A percentile compares a stretch with the other conserved stretches of the same genome.
Conservation (phyloP, 768 basidiomycete species). For the Tylopilus plumbeoviolaceoides region DNA sequence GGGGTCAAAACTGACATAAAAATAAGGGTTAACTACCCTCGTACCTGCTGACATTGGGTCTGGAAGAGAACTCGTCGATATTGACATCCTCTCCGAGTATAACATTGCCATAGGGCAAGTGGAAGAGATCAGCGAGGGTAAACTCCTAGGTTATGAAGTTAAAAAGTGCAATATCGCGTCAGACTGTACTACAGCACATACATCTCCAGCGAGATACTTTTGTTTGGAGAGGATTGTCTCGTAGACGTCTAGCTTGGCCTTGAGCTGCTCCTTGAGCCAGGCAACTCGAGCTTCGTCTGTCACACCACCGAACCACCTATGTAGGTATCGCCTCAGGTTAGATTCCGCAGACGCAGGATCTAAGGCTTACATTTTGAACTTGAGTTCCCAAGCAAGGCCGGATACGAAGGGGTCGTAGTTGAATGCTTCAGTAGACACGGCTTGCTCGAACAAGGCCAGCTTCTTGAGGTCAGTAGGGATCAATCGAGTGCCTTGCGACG, state of each 20-base stretch:
- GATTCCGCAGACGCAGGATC: constrained; percentile 2
- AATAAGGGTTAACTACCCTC: neutral
- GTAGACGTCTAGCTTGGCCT: too few species aligned
- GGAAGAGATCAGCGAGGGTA: constrained; percentile 44
- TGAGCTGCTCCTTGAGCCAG: too few species aligned
- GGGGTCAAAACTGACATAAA: too few species aligned
- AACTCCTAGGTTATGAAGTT: constrained; percentile 28
- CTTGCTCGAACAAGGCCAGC: constrained; percentile 48
- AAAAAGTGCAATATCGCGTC: too few species aligned
- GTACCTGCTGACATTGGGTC: constrained; percentile 28
- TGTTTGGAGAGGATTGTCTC: too few species aligned
- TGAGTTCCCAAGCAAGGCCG: constrained; percentile 41
- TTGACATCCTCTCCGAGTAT: constrained; percentile 18
- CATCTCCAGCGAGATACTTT: constrained; percentile 51
- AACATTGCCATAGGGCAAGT: constrained; percentile 36
- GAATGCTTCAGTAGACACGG: constrained; percentile 42
- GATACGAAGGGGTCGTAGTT: constrained; percentile 49
- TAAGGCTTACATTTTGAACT: constrained; percentile 42
- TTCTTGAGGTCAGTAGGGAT: constrained; percentile 34
- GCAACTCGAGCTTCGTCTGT: too few species aligned
- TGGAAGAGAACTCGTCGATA: constrained; percentile 6
- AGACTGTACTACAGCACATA: constrained; percentile 28
- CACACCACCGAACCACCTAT: too few species aligned
- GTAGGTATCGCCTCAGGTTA: constrained; percentile 20
- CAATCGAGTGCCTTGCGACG: constrained; percentile 30